Base-by-base conservation (phyloP, 2,329 filamentous ascomycete species). In the Aspergillus chevalieri region DNA sequence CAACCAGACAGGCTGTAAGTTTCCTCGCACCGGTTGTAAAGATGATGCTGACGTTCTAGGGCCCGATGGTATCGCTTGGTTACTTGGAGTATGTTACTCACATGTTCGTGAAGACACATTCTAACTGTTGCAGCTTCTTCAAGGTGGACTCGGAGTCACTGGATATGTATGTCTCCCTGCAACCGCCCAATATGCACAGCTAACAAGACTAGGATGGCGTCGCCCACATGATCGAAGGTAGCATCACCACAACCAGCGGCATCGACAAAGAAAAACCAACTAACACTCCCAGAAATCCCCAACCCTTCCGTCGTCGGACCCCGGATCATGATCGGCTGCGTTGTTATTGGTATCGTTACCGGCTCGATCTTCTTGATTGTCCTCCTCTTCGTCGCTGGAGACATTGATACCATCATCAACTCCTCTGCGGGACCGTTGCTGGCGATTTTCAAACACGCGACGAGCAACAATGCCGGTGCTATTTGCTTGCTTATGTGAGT, bases 311-410 rank as follows among this genome's bases (percentile, higher is more conserved):
- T 77, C 3, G 75, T 83, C 56, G 83, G 82, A 0, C 83, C 83
- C 1, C 78, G 78, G 52, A 83, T 85, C 49, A 84, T 86, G 82
- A 73, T 85, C 2, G 76, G 75, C 47, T 84, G 81, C 51, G 80
- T 84, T 19, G 70, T 72, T 2, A 85, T 85, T 38, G 83, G 83
- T 2, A 79, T 79, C 19, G 69, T 77, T 5, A 84, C 82, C 0
- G 83, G 83, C 0, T 82, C 81, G 47, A 65, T 84, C 48, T 85
- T 85, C 58, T 65, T 85, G 10, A 74, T 78, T 41, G 78, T 81
- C 28, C 69, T 86, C 0, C 74, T 87, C 0, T 86, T 86, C 48
- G 81, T 83, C 39, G 73, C 83, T 12, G 76, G 77, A 1, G 75
- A 84, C 50, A 73, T 82, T 45, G 68, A 79, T 26, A 63, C 67